These are phyloP conservation scores for Ogataea hybrid DNA, from an alignment of 1,139 yeast species.

Conservation along the genomic window DNA sequence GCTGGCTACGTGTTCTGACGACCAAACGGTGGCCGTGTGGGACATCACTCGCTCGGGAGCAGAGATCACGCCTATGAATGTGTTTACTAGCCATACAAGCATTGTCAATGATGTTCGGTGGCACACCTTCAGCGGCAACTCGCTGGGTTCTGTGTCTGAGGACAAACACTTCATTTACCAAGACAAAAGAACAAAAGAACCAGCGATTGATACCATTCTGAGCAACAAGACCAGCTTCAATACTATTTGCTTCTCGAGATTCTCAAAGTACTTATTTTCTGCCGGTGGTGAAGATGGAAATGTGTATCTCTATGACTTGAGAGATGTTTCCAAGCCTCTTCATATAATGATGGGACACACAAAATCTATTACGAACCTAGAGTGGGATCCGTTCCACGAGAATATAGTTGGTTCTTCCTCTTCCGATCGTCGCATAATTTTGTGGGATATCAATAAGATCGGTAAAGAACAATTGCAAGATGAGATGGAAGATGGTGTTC, in stretches of 20 bases:
- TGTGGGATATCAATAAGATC: constrained; percentile 72
- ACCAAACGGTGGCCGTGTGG: constrained; percentile 57
- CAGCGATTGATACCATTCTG: constrained; percentile 36
- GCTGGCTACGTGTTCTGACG: constrained; percentile 64
- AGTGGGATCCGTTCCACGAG: constrained; percentile 70
- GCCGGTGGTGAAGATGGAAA: constrained; percentile 71
- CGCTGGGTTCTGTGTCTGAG: constrained; percentile 72
- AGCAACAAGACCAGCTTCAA: constrained; percentile 49
- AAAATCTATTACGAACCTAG: constrained; percentile 63
- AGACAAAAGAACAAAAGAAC: constrained; percentile 37
- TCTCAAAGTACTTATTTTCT: constrained; percentile 57
- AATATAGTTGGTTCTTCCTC: constrained; percentile 75
- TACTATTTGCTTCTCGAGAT: constrained; percentile 62
- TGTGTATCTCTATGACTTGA: constrained; percentile 57
- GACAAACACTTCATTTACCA: constrained; percentile 48
- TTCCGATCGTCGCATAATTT: constrained; percentile 64
- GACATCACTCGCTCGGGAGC: constrained; percentile 36
- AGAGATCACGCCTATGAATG: constrained; percentile 30
- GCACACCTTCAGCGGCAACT: constrained; percentile 49
- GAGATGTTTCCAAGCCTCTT: constrained; percentile 45
- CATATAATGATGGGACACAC: constrained; percentile 81
- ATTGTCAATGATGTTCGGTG: constrained; percentile 76
- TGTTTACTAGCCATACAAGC: constrained; percentile 43
- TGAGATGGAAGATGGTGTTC: constrained; percentile 79
- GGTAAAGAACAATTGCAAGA: constrained; percentile 80